Conservation (phyloP, 495 filamentous ascomycete species). For the Aspergillus sclerotioniger region DNA sequence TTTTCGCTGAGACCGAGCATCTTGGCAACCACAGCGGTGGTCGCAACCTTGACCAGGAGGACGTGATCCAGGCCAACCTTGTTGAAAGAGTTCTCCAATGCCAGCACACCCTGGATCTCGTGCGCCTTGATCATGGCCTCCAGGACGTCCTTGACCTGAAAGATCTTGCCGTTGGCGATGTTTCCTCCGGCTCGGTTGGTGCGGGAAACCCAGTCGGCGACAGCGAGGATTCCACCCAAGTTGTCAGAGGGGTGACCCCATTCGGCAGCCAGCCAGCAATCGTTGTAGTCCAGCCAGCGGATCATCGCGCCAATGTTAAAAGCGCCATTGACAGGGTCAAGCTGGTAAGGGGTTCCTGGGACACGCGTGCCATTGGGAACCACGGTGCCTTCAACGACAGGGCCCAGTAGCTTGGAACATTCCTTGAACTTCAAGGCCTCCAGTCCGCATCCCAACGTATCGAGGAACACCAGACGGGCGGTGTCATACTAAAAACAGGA, state of each 20-base stretch:
- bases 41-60: conserved; percentile 95
- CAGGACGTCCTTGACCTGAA: conserved; percentile 84
- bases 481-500: conserved; percentile 77
- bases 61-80: conserved; percentile 98
- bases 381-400: conserved; percentile 82
- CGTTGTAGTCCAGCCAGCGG: conserved; percentile 98
- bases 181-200: conserved; percentile 92
- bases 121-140: conserved; percentile 99
- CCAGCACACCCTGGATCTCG: conserved; percentile 97
- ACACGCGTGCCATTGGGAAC: conserved; percentile 93
- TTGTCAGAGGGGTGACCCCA: conserved; percentile 99
- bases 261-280: conserved; percentile 98
- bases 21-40: conserved; percentile 88
- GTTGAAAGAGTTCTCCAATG: conserved; percentile 96
- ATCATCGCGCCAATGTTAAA: conserved; percentile 99
- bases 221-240: conserved; percentile 90
- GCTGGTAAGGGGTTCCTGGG: conserved; percentile 86
- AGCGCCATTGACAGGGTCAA: conserved; percentile 92
- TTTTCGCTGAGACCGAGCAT: conserved; percentile 86
- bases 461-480: conserved; percentile 82
- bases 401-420: conserved; percentile 93
- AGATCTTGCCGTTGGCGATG: conserved; percentile 78
- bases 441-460: conserved; percentile 94
- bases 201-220: conserved; percentile 95
- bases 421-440: conserved; percentile 95